Evolutionary conservation across 805 yeast species (phyloP).

Genomic region (Ogataea pini): DNA sequence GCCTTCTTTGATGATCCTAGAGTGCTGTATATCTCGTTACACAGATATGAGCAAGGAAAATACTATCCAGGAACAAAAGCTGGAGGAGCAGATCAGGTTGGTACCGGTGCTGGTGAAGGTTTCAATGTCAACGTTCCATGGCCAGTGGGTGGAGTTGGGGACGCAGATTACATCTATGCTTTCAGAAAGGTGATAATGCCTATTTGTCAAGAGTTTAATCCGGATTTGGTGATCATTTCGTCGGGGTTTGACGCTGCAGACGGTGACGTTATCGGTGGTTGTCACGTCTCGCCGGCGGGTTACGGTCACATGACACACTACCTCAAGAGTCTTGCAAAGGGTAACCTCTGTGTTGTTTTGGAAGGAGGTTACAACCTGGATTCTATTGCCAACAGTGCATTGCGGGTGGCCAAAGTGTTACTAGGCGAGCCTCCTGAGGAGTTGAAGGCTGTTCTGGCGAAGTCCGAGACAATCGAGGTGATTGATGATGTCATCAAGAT

Average conservation of each 20-base stretch:
- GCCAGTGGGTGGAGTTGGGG: constrained; percentile 89
- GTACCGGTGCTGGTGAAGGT: constrained; percentile 87
- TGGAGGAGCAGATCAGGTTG: constrained; percentile 79
- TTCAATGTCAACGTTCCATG: constrained; percentile 90
- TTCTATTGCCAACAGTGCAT: constrained; percentile 84
- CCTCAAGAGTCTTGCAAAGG: constrained; percentile 84
- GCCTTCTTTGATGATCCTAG: constrained; percentile 87
- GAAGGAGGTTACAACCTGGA: constrained; percentile 98
- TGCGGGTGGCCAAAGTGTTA: constrained; percentile 87
- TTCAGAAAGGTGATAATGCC: constrained; percentile 87
- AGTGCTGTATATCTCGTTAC: constrained; percentile 87
- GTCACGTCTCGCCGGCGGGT: constrained; percentile 93
- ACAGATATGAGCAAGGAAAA: constrained; percentile 87
- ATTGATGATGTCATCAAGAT: constrained; percentile 76
- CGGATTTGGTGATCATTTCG: constrained; percentile 89
- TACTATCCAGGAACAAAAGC: constrained; percentile 93
- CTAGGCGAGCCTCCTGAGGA: constrained; percentile 95
- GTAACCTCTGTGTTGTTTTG: constrained; percentile 82
- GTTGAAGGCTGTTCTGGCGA: constrained; percentile 65
- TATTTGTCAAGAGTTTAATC: constrained; percentile 81
- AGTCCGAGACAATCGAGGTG: constrained; percentile 73
- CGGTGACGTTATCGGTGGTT: constrained; percentile 95
- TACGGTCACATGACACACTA: constrained; percentile 95
- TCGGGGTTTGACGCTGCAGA: constrained; percentile 99
- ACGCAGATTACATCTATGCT: constrained; percentile 93